Conservation (phyloP, 1,139 yeast species). For the Protomyces arabidopsidicola region DNA sequence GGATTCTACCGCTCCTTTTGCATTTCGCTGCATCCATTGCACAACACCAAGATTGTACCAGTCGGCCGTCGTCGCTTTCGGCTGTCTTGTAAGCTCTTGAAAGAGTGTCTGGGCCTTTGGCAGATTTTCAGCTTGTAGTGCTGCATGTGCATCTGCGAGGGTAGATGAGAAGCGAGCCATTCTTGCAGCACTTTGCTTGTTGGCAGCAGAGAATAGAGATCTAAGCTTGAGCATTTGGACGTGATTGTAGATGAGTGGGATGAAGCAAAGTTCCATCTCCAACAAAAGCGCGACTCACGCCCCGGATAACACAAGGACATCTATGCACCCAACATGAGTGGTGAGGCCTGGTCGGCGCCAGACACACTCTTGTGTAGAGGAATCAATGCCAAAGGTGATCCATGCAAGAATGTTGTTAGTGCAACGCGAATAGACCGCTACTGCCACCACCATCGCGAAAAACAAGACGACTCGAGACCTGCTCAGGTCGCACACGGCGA, state of each 20-base stretch:
- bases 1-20: not conserved
- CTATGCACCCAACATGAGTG: not conserved
- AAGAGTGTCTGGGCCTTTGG: conserved; percentile 10
- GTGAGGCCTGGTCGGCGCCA: not conserved
- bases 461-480: not conserved
- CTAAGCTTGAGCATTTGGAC: not conserved
- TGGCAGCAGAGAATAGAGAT: not conserved
- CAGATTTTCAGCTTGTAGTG: conserved; percentile 5
- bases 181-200: not conserved
- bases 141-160: conserved; percentile 16
- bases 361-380: not conserved
- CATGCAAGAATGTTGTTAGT: conserved; percentile 1
- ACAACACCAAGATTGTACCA: conserved; percentile 23
- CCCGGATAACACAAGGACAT: too few species aligned
- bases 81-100: not conserved
- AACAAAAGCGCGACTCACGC: too few species aligned
- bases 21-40: conserved; percentile 13
- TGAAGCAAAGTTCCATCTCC: too few species aligned
- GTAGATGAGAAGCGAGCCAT: not conserved
- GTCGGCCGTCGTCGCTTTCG: conserved; percentile 1
- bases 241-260: too few species aligned
- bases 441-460: conserved; percentile 10
- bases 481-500: not conserved
- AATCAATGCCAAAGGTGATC: conserved; percentile 1
- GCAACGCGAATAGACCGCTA: not conserved